Conservation (phyloP, 2,329 filamentous ascomycete genomes). For the Pseudogymnoascus sp. region DNA sequence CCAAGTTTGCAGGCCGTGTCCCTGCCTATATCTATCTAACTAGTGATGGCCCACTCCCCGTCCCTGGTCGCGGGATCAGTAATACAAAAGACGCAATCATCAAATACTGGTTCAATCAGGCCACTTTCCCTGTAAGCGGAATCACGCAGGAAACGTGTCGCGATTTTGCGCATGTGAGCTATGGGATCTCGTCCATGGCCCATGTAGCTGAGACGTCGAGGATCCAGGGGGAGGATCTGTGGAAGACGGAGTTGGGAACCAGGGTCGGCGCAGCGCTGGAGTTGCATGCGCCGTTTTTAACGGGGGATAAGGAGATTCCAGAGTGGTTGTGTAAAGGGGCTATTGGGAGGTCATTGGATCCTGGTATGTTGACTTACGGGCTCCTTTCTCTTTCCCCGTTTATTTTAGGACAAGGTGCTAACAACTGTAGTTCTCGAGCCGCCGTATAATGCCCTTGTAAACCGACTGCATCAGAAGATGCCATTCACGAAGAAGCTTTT, state of each 20-base stretch:
- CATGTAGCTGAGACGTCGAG: conserved; percentile 26
- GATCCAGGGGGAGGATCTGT: conserved; percentile 26
- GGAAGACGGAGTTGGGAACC: conserved; percentile 18
- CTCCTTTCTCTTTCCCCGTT: neutral
- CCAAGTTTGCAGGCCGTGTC: conserved; percentile 21
- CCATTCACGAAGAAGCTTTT: conserved; percentile 20
- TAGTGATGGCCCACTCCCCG: conserved; percentile 20
- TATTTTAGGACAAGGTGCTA: neutral
- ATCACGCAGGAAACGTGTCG: conserved; percentile 27
- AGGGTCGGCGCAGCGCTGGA: conserved; percentile 20
- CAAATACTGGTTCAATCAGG: conserved; percentile 16
- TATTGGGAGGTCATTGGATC: conserved; percentile 14
- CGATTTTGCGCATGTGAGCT: conserved; percentile 25
- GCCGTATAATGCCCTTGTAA: conserved; percentile 23
- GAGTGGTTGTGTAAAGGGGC: conserved; percentile 20
- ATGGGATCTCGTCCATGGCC: conserved; percentile 24
- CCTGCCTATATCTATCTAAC: conserved; percentile 26
- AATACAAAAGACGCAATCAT: conserved; percentile 12
- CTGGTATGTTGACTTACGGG: neutral
- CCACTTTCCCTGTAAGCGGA: conserved; percentile 14
- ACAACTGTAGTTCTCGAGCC: conserved; percentile 21
- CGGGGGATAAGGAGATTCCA: conserved; percentile 14
- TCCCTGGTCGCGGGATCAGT: conserved; percentile 11
- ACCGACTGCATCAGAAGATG: conserved; percentile 20
- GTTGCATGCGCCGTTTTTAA: conserved; percentile 8